Base-by-base conservation (phyloP, 148 eudicot genomes). In the Pharnaceum exiguum region DNA sequence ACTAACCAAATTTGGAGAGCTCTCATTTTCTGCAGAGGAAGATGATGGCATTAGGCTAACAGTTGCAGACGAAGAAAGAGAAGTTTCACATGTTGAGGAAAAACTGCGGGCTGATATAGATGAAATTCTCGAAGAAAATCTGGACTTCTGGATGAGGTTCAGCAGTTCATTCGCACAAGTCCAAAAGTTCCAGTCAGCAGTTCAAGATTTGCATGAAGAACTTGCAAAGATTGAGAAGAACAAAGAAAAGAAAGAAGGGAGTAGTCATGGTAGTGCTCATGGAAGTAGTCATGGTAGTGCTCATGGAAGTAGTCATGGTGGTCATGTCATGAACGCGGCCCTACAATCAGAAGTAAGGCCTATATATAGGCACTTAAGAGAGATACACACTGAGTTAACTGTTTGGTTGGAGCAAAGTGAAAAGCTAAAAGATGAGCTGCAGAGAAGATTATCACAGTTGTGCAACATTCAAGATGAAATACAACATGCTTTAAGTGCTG, bases 61-160 rank as follows among this genome's bases (percentile, higher is more conserved):
- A 24, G 42, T 57, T 18, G 31, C 65, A 1, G 55, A 66, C 23
- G 53, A 68, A 35, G 58, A 57, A 35, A 60, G 59, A 38, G 44
- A 63, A 12, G 29, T 80, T 24, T 93, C 99, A 6, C 68, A 69
- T 0, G 52, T 71, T 23, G 99, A 93, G 60, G 89, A 81, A 51
- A 86, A 79, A 65, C 78, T 93, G 10, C 78, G 91, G 39, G 72
- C 59, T 45, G 77, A 73, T 26, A 88, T 89, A 5, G 91, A 88
- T 69, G 80, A 83, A 38, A 65, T 93, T 49, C 71, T 88, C 5
- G 96, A 89, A 24, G 87, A 83, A 62, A 88, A 89, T 54, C 66
- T 93, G 60, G 91, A 83, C 48, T 86, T 86, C 75, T 90, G 95
- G 97, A 57, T 90, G 40, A 78, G 95, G 55, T 85, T 93, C 61